phyloP scores from a whole-genome alignment of 2,329 filamentous ascomycete species.

The Xylariaceae sp. region DNA sequence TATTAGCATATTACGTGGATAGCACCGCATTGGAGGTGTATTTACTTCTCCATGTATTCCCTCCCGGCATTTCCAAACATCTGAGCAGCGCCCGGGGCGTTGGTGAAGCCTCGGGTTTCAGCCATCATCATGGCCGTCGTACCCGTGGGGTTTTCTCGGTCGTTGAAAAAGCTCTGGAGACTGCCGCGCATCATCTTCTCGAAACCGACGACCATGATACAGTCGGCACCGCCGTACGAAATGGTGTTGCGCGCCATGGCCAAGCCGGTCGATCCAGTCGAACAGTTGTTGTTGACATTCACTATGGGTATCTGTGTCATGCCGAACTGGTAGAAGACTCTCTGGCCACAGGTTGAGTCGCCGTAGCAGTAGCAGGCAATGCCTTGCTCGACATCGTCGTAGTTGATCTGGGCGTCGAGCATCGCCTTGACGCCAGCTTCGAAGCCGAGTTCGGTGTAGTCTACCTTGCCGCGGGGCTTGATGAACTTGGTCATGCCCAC shows the following conservation, averaged over 20 bases:
- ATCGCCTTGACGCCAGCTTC: constrained; percentile 88
- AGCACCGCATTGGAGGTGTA: constrained; percentile 6
- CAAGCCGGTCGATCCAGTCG: constrained; percentile 87
- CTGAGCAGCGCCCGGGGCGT: constrained; percentile 82
- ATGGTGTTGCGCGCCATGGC: constrained; percentile 80
- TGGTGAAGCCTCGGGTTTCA: constrained; percentile 73
- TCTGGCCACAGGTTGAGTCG: constrained; percentile 90
- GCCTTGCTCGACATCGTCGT: constrained; percentile 92
- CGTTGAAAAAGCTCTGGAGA: constrained; percentile 78
- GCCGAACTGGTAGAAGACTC: constrained; percentile 98
- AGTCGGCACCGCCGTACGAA: constrained; percentile 75
- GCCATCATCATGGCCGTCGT: constrained; percentile 75
- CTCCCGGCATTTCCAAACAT: constrained; percentile 92
- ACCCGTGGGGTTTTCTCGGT: constrained; percentile 74
- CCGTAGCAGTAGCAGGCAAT: constrained; percentile 98
- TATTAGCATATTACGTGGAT: constrained; percentile 10
- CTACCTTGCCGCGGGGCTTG: constrained; percentile 89
- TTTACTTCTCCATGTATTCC: constrained; percentile 91
- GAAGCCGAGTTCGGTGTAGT: constrained; percentile 92
- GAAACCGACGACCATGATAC: constrained; percentile 87
- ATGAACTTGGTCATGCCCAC: constrained; percentile 99
- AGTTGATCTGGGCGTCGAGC: constrained; percentile 83
- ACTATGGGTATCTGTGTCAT: constrained; percentile 95
- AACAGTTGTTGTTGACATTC: constrained; percentile 99
- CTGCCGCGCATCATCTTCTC: constrained; percentile 98